Evolutionary conservation across 129 eudicot genomes (phyloP).

Genomic region (Tanacetum coccineum): DNA sequence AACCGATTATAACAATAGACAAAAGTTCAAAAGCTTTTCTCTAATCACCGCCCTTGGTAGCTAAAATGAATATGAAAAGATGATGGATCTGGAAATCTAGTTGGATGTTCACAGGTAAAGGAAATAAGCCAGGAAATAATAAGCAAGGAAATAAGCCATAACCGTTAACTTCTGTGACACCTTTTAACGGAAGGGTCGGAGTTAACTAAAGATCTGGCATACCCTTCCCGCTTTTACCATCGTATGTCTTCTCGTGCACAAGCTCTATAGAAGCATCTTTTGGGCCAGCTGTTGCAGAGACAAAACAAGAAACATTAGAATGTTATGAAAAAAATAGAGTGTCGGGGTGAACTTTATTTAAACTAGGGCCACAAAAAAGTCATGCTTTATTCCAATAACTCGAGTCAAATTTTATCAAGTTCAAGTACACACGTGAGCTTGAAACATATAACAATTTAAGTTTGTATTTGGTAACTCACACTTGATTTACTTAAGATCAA

Average conservation of each 20-base stretch:
- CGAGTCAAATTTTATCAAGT: background rate
- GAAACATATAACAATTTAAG: background rate
- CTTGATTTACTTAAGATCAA: too few relatives aligned
- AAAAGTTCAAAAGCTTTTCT: background rate
- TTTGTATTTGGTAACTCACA: background rate
- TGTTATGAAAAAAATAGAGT: background rate
- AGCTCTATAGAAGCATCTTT: conserved; percentile 82
- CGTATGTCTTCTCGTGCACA: conserved; percentile 68
- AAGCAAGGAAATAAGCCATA: background rate
- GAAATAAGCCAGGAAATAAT: too few relatives aligned
- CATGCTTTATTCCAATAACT: too few relatives aligned
- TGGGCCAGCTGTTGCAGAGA: conserved; percentile 72
- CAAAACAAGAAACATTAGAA: background rate
- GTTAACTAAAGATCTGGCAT: conserved; percentile 67
- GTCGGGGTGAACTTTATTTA: background rate
- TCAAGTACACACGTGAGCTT: background rate
- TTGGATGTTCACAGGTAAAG: too few relatives aligned
- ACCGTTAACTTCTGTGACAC: background rate
- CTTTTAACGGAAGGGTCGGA: background rate
- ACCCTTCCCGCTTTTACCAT: conserved; percentile 73
- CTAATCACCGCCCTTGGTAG: too few relatives aligned
- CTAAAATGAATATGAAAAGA: too few relatives aligned
- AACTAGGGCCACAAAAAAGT: too few relatives aligned
- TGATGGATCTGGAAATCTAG: background rate
- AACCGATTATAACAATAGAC: background rate